Evolutionary conservation across 495 filamentous ascomycete genomes (phyloP), one percentile per base, ranked within the genome.

Genomic region (Xylaria flabelliformis): DNA sequence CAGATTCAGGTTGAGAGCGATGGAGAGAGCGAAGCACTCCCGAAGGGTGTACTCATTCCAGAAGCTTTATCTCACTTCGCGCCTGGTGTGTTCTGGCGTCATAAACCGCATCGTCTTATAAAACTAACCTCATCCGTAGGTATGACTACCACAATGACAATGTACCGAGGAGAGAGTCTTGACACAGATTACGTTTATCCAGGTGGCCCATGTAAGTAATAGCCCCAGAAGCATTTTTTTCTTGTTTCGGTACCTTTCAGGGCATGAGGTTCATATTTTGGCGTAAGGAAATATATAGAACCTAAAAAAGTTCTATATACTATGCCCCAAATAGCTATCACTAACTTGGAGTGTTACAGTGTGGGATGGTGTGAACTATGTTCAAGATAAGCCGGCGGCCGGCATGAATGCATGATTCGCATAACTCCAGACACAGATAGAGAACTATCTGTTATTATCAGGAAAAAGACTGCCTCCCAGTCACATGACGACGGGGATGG

Each of bases 121-220:
- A 26, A 19, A 48, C 42, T 65, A 34, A 65, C 15, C 6, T 48
- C 4, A 46, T 50, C 4, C 5, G 26, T 29, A 68, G 65, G 65
- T 1, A 56, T 68, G 65, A 41, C 7, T 26, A 68, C 65, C 6
- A 21, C 50, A 7, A 3, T 56, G 6, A 17, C 21, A 10, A 68
- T 68, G 65, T 39, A 68, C 13, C 24, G 34, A 46, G 8, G 10
- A 21, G n/a, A 55, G 34, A 58, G 13, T 15, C 6, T 68, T 7
- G 65, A 68, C 19, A 29, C n/a, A 15, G 65, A 68, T 32, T 68
- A 55, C 12, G 65, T 68, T 21, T 68, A 68, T n/a, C 46, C 65
- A 6, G 65, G 65, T 24, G 65, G 65, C 15, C 17, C 15, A 13
- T 19, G 36, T 39, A 39, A 39, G 36, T 8, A 2, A 29, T 39